phyloP scores from a whole-genome alignment of 805 yeast genomes.

The Geotrichum ghanense region DNA sequence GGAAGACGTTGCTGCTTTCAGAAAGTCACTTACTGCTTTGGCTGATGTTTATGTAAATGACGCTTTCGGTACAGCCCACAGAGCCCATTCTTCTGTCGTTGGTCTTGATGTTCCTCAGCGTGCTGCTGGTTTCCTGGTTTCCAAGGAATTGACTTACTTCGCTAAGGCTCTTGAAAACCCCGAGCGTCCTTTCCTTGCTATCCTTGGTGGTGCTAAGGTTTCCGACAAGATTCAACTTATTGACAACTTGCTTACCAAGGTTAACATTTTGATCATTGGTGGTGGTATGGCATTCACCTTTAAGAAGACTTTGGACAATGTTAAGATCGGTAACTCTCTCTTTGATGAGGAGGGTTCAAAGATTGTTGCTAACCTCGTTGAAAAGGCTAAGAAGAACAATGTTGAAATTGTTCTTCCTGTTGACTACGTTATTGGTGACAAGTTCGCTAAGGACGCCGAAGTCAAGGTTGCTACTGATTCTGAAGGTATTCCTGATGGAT shows the following conservation, averaged over 20 bases:
- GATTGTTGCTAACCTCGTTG: constrained; percentile 83
- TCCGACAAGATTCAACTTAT: constrained; percentile 97
- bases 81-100: constrained; percentile 99
- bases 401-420: constrained; percentile 91
- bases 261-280: constrained; percentile 86
- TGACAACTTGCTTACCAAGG: constrained; percentile 87
- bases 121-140: constrained; percentile 98
- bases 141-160: constrained; percentile 93
- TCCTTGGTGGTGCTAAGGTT: constrained; percentile 99
- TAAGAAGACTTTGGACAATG: constrained; percentile 80
- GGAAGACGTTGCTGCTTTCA: constrained; percentile 76
- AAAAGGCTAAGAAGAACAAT: constrained; percentile 91
- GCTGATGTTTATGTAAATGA: constrained; percentile 97
- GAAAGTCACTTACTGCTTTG: constrained; percentile 77
- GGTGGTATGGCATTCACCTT: constrained; percentile 99
- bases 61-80: constrained; percentile 99
- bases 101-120: constrained; percentile 92
- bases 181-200: constrained; percentile 94
- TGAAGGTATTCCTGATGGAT: constrained; percentile 87
- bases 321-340: constrained; percentile 84
- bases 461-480: constrained; percentile 75
- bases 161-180: constrained; percentile 99
- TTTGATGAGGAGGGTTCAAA: constrained; percentile 92
- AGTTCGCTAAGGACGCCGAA: constrained; percentile 84
- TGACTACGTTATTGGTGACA: constrained; percentile 93